Conservation (phyloP, 2,329 filamentous ascomycete species). For the Colletotrichum lindemuthianum region DNA sequence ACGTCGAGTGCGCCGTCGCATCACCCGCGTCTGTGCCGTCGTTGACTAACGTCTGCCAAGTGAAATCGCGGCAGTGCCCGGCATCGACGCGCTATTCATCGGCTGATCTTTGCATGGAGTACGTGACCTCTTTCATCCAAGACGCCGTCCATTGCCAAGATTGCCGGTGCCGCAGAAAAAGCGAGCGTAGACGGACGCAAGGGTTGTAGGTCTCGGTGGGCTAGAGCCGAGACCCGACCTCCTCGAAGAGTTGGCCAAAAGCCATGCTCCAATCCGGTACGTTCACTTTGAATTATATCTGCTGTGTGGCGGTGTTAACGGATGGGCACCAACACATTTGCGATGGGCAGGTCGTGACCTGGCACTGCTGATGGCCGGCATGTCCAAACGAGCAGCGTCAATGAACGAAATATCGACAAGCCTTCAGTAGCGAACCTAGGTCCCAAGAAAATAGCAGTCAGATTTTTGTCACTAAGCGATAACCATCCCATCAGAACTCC, state of each 20-base stretch:
- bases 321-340: not conserved
- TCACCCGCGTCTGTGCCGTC: rapidly evolving
- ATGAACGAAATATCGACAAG: conserved; percentile 22
- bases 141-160: conserved; percentile 1
- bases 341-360: conserved; percentile 26
- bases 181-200: conserved; percentile 20
- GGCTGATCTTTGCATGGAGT: conserved; percentile 30
- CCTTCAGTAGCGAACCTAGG: conserved; percentile 2
- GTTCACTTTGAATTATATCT: not conserved
- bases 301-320: no score
- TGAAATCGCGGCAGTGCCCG: conserved; percentile 17
- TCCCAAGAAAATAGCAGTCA: not conserved
- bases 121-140: not conserved
- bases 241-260: conserved; percentile 9
- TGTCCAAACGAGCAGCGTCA: conserved; percentile 22
- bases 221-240: conserved; percentile 26
- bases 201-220: conserved; percentile 17
- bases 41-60: not conserved
- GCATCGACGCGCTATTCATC: conserved; percentile 20
- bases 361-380: conserved; percentile 11
- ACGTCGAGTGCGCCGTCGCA: conserved; percentile 13
- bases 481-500: not conserved
- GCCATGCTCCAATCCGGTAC: conserved; percentile 13
- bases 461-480: conserved; percentile 1
- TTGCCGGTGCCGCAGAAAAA: conserved; percentile 14